phyloP scores from a whole-genome alignment of 176 grass and related monocot genomes.

The Aegilops bicornis region DNA sequence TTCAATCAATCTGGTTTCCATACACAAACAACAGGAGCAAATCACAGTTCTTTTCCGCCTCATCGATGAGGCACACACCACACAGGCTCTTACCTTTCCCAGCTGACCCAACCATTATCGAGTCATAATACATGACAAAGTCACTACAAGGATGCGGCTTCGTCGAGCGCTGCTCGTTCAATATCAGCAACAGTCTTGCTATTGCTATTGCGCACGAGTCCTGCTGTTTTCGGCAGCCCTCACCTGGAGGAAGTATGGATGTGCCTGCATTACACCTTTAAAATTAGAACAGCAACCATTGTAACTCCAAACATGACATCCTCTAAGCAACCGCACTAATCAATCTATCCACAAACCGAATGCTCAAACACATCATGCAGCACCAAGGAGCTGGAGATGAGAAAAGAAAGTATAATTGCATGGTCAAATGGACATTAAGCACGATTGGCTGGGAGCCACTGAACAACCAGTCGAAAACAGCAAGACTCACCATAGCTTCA shows the following conservation, averaged over 20 bases:
- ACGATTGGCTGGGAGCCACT: background rate
- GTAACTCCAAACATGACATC: too few relatives aligned
- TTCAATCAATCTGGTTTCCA: background rate
- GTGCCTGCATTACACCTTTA: slow-evolving; percentile 46
- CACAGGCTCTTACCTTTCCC: slow-evolving; percentile 3
- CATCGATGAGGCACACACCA: background rate
- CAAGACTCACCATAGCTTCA: slow-evolving; percentile 84
- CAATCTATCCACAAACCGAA: background rate
- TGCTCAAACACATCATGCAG: background rate
- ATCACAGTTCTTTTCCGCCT: background rate
- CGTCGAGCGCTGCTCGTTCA: background rate
- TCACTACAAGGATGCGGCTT: background rate
- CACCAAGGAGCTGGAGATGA: background rate
- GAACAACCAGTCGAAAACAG: background rate
- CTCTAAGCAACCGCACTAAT: too few relatives aligned
- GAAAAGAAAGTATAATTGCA: background rate
- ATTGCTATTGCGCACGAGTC: slow-evolving; percentile 37
- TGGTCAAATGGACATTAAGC: slow-evolving; percentile 1
- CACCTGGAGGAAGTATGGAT: slow-evolving; percentile 91
- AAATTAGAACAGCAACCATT: slow-evolving; percentile 14
- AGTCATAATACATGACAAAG: slow-evolving; percentile 28
- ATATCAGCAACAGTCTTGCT: background rate
- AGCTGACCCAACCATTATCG: slow-evolving; percentile 2
- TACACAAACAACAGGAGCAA: slow-evolving; percentile 15
- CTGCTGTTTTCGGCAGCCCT: slow-evolving; percentile 92